Base-by-base conservation (phyloP, 1,284 basidiomycete genomes). In the Flammula alnicola region DNA sequence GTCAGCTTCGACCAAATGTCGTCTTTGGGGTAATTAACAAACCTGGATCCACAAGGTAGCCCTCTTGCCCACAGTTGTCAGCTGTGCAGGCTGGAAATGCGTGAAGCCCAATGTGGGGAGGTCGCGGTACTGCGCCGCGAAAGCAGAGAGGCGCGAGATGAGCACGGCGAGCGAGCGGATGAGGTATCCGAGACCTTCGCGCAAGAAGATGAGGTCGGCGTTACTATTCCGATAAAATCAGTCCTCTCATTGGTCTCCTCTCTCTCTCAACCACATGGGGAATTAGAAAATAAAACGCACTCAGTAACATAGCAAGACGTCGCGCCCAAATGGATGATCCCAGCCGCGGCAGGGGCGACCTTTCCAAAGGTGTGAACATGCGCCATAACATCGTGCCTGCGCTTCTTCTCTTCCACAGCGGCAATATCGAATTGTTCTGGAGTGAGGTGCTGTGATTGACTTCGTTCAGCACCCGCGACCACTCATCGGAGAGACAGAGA, bases 31-130 rank as follows among this genome's bases (percentile, higher is more conserved):
- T n/a, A n/a, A n/a, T n/a, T n/a, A n/a, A n/a, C n/a, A n/a, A n/a
- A n/a, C n/a, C n/a, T 97, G 94, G 41, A 99, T 89, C 96, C 97
- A 99, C 16, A 99, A 76, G 0, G 95, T 98, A 0, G 94, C 88
- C n/a, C 97, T 84, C 75, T 99, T 99, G n/a, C 97, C 97, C 32
- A 99, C 96, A 0, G 96, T 99, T 1, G 95, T 98, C 47, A 99
- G 77, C 73, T 99, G 97, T 5, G 97, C 97, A 4, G 97, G 95
- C 72, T 99, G 97, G 79, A 97, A 99, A 72, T 99, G 97, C 6
- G 97, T 99, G 77, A 98, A 99, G 1, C 97, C 97, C 33, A 99
- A 81, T 0, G 93, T 92, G 0, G 93, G 93, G 17, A 95, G 81
- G 53, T 83, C 88, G 20, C 83, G 82, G 66, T 95, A 85, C 60